Evolutionary conservation across 805 yeast genomes (phyloP), one percentile per base, ranked within the genome.

Genomic region (Vanderwaltozyma yarrowii): DNA sequence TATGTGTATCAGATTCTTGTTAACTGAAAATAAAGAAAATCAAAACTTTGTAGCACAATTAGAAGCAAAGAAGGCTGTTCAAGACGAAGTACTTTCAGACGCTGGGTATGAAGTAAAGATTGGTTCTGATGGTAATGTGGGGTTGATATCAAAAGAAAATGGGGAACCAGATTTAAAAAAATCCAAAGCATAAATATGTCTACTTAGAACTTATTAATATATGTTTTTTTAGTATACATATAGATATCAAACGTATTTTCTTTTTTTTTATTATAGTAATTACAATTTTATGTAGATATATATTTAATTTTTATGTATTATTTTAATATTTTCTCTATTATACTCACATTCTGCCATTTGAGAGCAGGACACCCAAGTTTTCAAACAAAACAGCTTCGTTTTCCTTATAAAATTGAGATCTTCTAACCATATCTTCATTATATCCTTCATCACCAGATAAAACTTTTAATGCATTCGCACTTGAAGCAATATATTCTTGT

Each of bases 361-460:
- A 58, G n/a, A 87, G 64, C 47, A 88, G 68, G 34, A 86, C 66
- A 45, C 83, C 85, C 36, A 89, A 69, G 52, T 86, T 87, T 50
- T 87, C 92, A 44, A 74, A 73, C 39, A 92, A 66, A 49, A 82
- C 65, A 44, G 84, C 85, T 50, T 85, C 88, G 31, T 77, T 74
- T 11, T 60, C 57, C 30, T 57, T 57, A 61, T 82, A 92, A 61
- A 80, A 92, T 14, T 78, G 76, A 3, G 95, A 76, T 51, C 81
- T 74, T 64, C 98, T 76, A 5, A 86, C 95, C 16, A 74, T 68
- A 55, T 88, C 96, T 62, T 89, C 96, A 54, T 78, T 79, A 61
- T 78, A 82, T 9, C 88, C 89, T 50, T 83, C 92, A 50, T 92
- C 97, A 46, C 95, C 87, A 42, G 86, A 74, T 45, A 92, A 69